Percentiles rank a stretch among this genome's conserved stretches.
Conservation (phyloP, 1,284 basidiomycete species). For the Mrakiaceae sp. region DNA sequence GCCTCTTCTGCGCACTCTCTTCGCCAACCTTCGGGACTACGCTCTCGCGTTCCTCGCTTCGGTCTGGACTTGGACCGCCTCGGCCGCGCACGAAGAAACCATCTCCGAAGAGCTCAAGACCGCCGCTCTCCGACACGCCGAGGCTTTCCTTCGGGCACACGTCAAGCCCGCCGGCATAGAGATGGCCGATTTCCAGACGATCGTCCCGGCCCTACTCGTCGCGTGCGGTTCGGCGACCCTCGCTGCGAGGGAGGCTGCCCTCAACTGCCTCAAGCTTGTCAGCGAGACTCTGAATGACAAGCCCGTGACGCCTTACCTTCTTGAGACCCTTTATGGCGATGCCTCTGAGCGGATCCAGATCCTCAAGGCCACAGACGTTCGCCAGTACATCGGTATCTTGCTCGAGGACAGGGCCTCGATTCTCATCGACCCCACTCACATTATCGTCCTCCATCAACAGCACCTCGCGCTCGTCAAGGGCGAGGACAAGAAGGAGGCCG, state of each 20-base stretch:
- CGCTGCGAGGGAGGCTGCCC: slow-evolving; percentile 48
- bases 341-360: slow-evolving; percentile 61
- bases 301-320: slow-evolving; percentile 51
- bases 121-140: slow-evolving; percentile 65
- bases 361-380: slow-evolving; percentile 59
- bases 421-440: slow-evolving; percentile 52
- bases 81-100: slow-evolving; percentile 12
- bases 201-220: slow-evolving; percentile 65
- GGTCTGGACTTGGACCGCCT: slow-evolving; percentile 42
- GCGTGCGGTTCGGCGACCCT: slow-evolving; percentile 48
- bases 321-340: slow-evolving; percentile 69
- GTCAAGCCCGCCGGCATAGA: slow-evolving; percentile 32
- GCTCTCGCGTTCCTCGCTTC: slow-evolving; percentile 70
- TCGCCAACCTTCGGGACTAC: slow-evolving; percentile 56
- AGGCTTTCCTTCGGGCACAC: slow-evolving; percentile 45
- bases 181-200: slow-evolving; percentile 63
- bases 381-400: slow-evolving; percentile 53
- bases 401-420: slow-evolving; percentile 50
- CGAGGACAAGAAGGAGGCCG: slow-evolving; percentile 52
- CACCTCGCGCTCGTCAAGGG: slow-evolving; percentile 41
- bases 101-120: slow-evolving; percentile 43
- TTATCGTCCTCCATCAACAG: slow-evolving; percentile 52
- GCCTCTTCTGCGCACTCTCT: slow-evolving; percentile 51
- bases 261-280: slow-evolving; percentile 48
- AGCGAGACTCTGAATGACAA: slow-evolving; percentile 15